These are phyloP conservation scores for Cinnamomum micranthum DNA, from an alignment of 164 flowering plant species.

Conservation along the genomic window DNA sequence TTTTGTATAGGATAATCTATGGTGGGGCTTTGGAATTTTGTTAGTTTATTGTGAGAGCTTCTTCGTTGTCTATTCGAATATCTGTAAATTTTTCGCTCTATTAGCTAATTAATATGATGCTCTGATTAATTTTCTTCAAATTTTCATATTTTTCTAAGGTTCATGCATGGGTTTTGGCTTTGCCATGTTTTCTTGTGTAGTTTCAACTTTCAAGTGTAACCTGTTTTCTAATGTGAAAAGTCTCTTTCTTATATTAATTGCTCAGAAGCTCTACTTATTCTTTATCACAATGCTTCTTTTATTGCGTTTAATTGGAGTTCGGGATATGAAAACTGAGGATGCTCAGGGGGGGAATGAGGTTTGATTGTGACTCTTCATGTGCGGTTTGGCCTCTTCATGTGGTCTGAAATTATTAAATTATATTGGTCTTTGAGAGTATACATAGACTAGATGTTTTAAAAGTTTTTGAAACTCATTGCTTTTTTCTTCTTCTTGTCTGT, in stretches of 20 bases:
- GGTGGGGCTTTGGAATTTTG: no score
- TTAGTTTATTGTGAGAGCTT: no score
- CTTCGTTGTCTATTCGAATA: no score
- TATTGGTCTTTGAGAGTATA: not conserved
- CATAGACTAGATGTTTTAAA: no score
- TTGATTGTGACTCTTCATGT: constrained; percentile 42
- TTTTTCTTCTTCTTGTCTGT: not conserved
- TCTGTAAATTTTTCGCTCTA: no score
- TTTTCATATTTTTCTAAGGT: no score
- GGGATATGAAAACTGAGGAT: constrained; percentile 52
- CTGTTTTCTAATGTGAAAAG: not conserved
- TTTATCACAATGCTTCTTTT: not conserved
- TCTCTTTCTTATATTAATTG: not conserved
- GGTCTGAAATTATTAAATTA: not conserved
- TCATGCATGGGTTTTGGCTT: no score
- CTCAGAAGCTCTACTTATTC: not conserved
- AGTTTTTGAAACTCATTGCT: not conserved
- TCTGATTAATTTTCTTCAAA: no score
- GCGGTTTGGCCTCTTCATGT: constrained; percentile 3
- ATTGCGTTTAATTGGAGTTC: constrained; percentile 14
- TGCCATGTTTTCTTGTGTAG: no score
- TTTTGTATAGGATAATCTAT: not conserved
- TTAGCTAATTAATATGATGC: no score
- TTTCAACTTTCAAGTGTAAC: no score
- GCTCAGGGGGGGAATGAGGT: constrained; percentile 48